phyloP scores from a whole-genome alignment of 306 rosid species.

The Lupinus albus region DNA sequence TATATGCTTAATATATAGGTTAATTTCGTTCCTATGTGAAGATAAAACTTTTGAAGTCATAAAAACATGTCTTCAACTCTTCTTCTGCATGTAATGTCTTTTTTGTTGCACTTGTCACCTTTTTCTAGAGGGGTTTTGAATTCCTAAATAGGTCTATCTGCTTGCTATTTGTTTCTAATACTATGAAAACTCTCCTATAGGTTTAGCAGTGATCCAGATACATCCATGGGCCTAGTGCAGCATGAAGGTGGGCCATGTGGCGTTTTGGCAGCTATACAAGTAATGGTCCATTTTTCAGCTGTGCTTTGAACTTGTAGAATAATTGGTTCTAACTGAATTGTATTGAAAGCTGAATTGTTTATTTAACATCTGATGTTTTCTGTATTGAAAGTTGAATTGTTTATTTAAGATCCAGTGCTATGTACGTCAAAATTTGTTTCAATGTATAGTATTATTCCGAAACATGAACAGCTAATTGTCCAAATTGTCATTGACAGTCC shows the following conservation, averaged over 20 bases:
- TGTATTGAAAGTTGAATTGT: conserved; percentile 9
- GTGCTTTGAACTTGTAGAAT: conserved; percentile 35
- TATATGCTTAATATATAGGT: background rate
- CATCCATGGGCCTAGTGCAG: conserved; percentile 80
- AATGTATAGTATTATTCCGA: background rate
- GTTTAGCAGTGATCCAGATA: conserved; percentile 73
- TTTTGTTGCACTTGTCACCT: conserved; percentile 7
- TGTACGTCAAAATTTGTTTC: background rate
- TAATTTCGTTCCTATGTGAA: background rate
- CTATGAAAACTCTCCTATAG: conserved; percentile 43
- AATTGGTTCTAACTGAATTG: conserved; percentile 15
- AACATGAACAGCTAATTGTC: background rate
- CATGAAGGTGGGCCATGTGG: conserved; percentile 95
- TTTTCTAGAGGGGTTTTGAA: conserved; percentile 4
- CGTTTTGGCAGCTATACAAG: conserved; percentile 84
- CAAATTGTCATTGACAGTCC: background rate
- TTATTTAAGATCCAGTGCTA: background rate
- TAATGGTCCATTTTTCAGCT: conserved; percentile 51
- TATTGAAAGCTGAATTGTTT: conserved; percentile 14
- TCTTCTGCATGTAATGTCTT: conserved; percentile 2
- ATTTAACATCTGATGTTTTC: conserved; percentile 5
- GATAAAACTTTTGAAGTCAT: background rate
- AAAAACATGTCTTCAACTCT: background rate
- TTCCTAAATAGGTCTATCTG: conserved; percentile 27
- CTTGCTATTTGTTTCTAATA: conserved; percentile 43